These are phyloP conservation scores for Neurospora sp. DNA, from an alignment of 495 filamentous ascomycete species.

Conservation along the genomic window DNA sequence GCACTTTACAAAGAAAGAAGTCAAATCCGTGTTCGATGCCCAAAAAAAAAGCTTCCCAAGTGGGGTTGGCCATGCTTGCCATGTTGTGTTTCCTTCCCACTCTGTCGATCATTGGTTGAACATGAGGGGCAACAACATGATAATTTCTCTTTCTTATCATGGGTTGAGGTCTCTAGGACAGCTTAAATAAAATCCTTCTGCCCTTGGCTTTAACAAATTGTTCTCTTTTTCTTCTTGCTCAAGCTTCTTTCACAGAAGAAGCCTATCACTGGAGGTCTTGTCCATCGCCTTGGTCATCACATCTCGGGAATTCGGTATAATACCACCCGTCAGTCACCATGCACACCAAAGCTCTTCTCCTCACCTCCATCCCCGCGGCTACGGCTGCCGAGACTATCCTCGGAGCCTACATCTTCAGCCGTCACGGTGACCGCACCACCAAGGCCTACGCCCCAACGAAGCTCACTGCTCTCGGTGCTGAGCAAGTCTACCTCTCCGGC, in stretches of 20 bases:
- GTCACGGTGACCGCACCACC: conserved; percentile 67
- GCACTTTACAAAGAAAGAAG: background rate
- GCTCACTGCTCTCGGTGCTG: conserved; percentile 61
- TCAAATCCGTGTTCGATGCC: background rate
- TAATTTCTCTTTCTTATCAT: background rate
- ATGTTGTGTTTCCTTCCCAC: background rate
- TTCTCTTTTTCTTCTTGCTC: background rate
- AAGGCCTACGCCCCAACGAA: conserved; percentile 38
- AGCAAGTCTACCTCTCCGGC: conserved; percentile 53
- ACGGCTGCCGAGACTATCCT: conserved; percentile 48
- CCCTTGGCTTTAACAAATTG: background rate
- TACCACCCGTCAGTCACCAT: background rate
- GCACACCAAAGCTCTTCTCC: conserved; percentile 8
- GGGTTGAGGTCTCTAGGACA: background rate
- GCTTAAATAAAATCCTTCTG: background rate
- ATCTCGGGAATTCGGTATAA: background rate
- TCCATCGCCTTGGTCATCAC: background rate
- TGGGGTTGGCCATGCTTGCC: background rate
- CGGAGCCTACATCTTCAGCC: conserved; percentile 59
- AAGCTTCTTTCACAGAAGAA: background rate
- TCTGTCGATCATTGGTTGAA: background rate
- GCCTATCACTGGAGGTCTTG: background rate
- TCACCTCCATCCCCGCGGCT: conserved; percentile 26
- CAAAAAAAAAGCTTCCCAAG: background rate
- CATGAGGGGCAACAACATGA: background rate